These are phyloP conservation scores for Diplogelasinospora grovesii DNA, from an alignment of 495 filamentous ascomycete genomes.

Conservation along the genomic window DNA sequence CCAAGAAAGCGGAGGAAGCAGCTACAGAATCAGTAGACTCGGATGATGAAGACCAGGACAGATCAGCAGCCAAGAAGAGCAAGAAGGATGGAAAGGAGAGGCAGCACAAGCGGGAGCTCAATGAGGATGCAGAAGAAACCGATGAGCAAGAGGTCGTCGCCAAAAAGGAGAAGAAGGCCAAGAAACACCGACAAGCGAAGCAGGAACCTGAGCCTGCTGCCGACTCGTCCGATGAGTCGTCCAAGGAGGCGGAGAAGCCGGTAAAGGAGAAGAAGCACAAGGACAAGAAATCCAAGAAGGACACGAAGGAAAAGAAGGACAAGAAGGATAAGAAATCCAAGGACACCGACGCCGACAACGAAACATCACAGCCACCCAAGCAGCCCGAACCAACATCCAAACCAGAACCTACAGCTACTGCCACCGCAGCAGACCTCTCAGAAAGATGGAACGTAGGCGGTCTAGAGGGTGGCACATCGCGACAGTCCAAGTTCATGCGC, in stretches of 20 bases:
- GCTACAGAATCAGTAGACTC: slow-evolving; percentile 2
- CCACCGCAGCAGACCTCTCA: slow-evolving; percentile 8
- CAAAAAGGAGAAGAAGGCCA: slow-evolving; percentile 2
- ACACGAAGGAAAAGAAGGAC: slow-evolving; percentile 3
- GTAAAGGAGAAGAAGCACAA: slow-evolving; percentile 9
- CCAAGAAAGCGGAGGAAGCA: slow-evolving; percentile 11
- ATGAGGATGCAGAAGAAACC: slow-evolving; percentile 7
- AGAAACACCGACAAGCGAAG: slow-evolving; percentile 3
- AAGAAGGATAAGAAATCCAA: slow-evolving; percentile 8
- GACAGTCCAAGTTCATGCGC: slow-evolving; percentile 51
- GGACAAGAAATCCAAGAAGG: slow-evolving; percentile 2
- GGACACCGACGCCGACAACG: not conserved
- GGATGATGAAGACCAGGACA: slow-evolving; percentile 22
- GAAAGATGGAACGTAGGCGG: slow-evolving; percentile 48
- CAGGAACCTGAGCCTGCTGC: not conserved
- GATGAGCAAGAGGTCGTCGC: slow-evolving; percentile 4
- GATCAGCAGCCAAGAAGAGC: slow-evolving; percentile 16
- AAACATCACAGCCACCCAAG: not conserved
- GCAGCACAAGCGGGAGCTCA: slow-evolving; percentile 12
- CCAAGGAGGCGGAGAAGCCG: slow-evolving; percentile 8
- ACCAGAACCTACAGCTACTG: no score
- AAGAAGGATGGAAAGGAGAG: slow-evolving; percentile 16
- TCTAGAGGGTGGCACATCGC: slow-evolving; percentile 41
- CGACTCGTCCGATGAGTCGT: no score
- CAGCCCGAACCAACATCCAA: slow-evolving; percentile 1